Conservation (phyloP, 1,284 basidiomycete species). For the Trichosporon sp. region DNA sequence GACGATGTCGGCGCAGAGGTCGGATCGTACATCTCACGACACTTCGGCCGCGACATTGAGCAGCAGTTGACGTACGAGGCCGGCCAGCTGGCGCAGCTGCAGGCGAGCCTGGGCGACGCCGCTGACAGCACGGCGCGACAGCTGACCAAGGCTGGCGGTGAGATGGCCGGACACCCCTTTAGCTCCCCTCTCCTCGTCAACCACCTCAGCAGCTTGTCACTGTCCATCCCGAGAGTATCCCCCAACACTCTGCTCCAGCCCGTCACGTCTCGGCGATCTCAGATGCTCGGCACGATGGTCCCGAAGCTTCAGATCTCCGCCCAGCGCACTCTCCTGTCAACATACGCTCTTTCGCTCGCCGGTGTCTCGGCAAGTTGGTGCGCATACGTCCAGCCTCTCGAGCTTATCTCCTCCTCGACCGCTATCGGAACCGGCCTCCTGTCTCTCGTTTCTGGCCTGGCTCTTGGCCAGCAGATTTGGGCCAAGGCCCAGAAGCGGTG, state of each 20-base stretch:
- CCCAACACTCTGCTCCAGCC: slow-evolving; percentile 64
- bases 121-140: slow-evolving; percentile 55
- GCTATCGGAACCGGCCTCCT: slow-evolving; percentile 67
- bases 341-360: slow-evolving; percentile 40
- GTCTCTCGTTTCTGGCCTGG: slow-evolving; percentile 61
- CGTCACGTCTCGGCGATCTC: slow-evolving; percentile 63
- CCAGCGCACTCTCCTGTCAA: slow-evolving; percentile 65
- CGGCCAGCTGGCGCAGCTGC: slow-evolving; percentile 66
- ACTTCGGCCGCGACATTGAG: slow-evolving; percentile 70
- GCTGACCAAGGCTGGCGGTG: slow-evolving; percentile 31
- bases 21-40: slow-evolving; percentile 60
- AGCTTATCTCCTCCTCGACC: slow-evolving; percentile 53
- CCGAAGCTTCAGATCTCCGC: slow-evolving; percentile 68
- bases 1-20: slow-evolving; percentile 72
- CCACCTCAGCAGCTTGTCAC: slow-evolving; percentile 61
- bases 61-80: slow-evolving; percentile 72
- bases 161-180: slow-evolving; percentile 59
- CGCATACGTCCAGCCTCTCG: slow-evolving; percentile 43
- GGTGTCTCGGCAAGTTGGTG: slow-evolving; percentile 58
- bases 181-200: slow-evolving; percentile 71
- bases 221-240: slow-evolving; percentile 61
- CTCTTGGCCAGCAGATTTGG: slow-evolving; percentile 73
- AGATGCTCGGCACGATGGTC: slow-evolving; percentile 65
- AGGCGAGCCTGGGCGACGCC: slow-evolving; percentile 60
- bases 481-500: slow-evolving; percentile 69